A percentile compares a stretch with the other conserved stretches of the same genome.
phyloP scores from a whole-genome alignment of 2,329 filamentous ascomycete species.

The Colletotrichum simmondsii region DNA sequence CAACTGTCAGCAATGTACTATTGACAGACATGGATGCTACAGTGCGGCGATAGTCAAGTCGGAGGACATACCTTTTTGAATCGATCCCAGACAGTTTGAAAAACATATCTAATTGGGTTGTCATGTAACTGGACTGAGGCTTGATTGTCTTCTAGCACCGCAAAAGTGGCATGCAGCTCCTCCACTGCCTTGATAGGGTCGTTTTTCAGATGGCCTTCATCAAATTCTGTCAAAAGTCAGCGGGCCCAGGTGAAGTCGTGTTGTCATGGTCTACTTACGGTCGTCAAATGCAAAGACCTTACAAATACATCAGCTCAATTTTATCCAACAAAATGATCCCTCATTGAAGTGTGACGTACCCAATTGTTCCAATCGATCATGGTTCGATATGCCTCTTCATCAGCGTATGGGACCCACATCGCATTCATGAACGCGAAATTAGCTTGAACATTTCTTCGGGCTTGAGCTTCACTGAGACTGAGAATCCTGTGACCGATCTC shows the following conservation, averaged over 20 bases:
- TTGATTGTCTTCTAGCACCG: not conserved
- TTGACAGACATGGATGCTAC: not conserved
- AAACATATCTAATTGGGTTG: not conserved
- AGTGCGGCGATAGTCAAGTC: not conserved
- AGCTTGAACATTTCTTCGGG: not conserved
- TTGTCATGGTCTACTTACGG: not conserved
- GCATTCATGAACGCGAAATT: not conserved
- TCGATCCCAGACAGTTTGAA: not conserved
- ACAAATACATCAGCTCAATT: not conserved
- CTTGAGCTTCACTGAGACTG: not conserved
- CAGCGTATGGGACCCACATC: not conserved
- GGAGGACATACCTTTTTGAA: not conserved
- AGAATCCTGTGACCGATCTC: not conserved
- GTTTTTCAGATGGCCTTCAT: not conserved
- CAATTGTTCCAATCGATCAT: not conserved
- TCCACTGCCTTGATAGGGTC: not conserved
- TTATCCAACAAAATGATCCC: not conserved
- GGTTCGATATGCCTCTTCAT: not conserved
- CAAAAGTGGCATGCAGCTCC: not conserved
- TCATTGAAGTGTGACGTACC: not conserved
- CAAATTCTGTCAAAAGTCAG: not conserved
- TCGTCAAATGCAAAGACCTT: not conserved
- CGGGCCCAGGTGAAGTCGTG: no score
- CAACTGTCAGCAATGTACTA: not conserved
- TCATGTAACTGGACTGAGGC: not conserved